Conservation (phyloP, 306 rosid genomes). For the Pterocarpus santalinus region DNA sequence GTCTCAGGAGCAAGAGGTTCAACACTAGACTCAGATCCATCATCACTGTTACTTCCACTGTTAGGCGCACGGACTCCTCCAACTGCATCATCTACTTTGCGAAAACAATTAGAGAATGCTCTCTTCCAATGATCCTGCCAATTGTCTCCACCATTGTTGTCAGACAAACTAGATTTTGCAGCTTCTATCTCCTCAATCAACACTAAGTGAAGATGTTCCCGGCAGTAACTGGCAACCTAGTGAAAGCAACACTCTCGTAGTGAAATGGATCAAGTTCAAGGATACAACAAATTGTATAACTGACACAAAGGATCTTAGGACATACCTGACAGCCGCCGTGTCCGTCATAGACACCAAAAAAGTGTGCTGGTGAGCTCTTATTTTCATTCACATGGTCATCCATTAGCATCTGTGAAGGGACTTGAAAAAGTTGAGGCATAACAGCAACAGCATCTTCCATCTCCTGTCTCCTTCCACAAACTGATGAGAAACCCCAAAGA, state of each 20-base stretch:
- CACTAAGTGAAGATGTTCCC: slow-evolving; percentile 67
- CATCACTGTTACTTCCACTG: slow-evolving; percentile 32
- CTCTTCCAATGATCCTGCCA: slow-evolving; percentile 72
- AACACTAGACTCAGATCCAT: slow-evolving; percentile 43
- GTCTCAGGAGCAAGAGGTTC: slow-evolving; percentile 70
- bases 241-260: slow-evolving; percentile 30
- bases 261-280: slow-evolving; percentile 39
- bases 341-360: slow-evolving; percentile 85
- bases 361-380: slow-evolving; percentile 55
- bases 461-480: slow-evolving; percentile 76
- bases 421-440: slow-evolving; percentile 61
- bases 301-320: not conserved
- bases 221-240: slow-evolving; percentile 85
- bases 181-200: slow-evolving; percentile 70
- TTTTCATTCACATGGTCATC: slow-evolving; percentile 51
- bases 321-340: slow-evolving; percentile 85
- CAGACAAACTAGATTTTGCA: slow-evolving; percentile 48
- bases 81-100: slow-evolving; percentile 72
- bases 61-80: slow-evolving; percentile 48
- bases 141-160: slow-evolving; percentile 37
- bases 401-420: slow-evolving; percentile 59
- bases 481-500: slow-evolving; percentile 72
- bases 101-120: slow-evolving; percentile 67
- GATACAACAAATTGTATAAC: slow-evolving; percentile 30
- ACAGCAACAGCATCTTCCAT: slow-evolving; percentile 83